Evolutionary conservation across 257 asterid species (phyloP), one percentile per base, ranked within the genome.

Genomic region (Solanum raphanifolium): DNA sequence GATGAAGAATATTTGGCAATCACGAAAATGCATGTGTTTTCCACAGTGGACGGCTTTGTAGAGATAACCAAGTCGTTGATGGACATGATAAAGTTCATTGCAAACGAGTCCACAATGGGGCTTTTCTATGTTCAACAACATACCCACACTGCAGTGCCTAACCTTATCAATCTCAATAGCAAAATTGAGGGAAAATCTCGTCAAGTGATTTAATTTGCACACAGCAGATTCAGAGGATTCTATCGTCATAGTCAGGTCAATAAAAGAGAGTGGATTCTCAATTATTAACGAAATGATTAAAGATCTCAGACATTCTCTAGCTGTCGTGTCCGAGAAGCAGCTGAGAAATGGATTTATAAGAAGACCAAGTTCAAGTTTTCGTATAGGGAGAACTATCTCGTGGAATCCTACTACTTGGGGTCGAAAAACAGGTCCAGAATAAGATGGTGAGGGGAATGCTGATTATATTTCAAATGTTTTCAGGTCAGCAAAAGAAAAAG

Each of bases 31-130:
- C 97, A 93, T 23, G 95, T 85, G 34, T 90, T 95, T 73, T 95
- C 98, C 89, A 87, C 95, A 46, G 98, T 90, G 10, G 98, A 94
- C 39, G 98, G 98, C 88, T 95, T 96, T 88, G 92, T 90, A 90
- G 98, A 96, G 92, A 92, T 97, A 94, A 93, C 91, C 34, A 94
- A 95, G 86, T 89, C 91, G 85, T 87, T 94, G 88, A 93, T 95
- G 35, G 97, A 94, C 88, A 97, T 95, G 98, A 93, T 95, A 52
- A 97, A 92, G 87, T 95, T 90, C 48, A 94, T 94, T 88, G 99
- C 98, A 5, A 97, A 97, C 43, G 98, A 97, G 88, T 99, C 99
- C 90, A 93, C 99, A 2, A 95, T 92, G 89, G 98, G 99, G 85
- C 0, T 97, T 96, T 86, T 94, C n/a, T n/a, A 94, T 85, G 90